Evolutionary conservation across 768 basidiomycete species (phyloP), one percentile per base, ranked within the genome.

Genomic region (Obba rivulosa): DNA sequence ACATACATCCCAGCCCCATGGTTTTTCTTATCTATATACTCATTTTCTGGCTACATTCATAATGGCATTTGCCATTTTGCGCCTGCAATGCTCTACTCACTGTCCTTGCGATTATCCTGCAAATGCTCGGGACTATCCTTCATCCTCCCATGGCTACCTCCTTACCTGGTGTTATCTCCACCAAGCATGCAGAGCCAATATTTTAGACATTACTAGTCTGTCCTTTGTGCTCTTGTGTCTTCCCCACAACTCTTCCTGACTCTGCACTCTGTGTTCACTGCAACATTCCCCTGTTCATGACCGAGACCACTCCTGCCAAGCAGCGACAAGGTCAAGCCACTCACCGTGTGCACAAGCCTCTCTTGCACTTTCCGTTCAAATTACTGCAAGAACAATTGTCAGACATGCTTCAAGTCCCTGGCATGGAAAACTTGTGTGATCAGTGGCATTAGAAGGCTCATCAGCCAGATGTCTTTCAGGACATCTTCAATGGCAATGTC

Each of bases 401-500:
- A 0, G 43, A 35, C 0, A 38, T 66, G 54, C 14, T 53, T 2
- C 1, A 14, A 0, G 16, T 57, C 8, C 58, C 62, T 14, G 64
- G 62, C 0, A 36, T 65, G 4, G 63, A 69, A 45, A 62, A 62
- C 0, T 51, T 43, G 3, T 36, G 64, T 5, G 55, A 64, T 9
- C 8, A 18, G 1, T 66, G 57, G 52, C 40, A 52, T 1, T 41
- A 41, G 16, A 34, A 45, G 0, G 10, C 48, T 0, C 40, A 50
- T 0, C 2, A 21, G 1, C 31, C 49, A 2, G 63, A 61, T 7
- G 18, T 37, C 22, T 58, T 56, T 37, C 48, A 20, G 1, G 56
- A 62, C 50, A 61, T 65, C 18, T 62, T 66, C 28, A 60, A 69
- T 48, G 64, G 67, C 0, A 42, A 52, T 4, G 44, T 69, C 5